A percentile compares a stretch with the other conserved stretches of the same genome.
Evolutionary conservation across 306 rosid genomes (phyloP).

Genomic region (Argentina anserina): DNA sequence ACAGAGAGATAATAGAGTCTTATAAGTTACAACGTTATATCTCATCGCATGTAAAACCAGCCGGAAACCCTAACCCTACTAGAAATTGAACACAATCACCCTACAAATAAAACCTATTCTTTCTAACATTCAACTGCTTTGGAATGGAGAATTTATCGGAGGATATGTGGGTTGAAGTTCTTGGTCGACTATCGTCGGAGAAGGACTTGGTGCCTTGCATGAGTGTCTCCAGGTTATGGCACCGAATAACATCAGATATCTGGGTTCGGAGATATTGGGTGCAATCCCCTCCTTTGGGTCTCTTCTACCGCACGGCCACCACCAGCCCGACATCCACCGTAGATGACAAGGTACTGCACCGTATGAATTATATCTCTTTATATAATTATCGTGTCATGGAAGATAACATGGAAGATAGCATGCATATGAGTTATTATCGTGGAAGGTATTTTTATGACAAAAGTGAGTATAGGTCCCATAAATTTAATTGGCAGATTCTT

Average conservation of each 20-base stretch:
- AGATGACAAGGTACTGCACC: neutral
- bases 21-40: too few relatives aligned
- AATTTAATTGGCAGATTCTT: too few relatives aligned
- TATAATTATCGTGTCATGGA: neutral
- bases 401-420: neutral
- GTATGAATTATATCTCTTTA: neutral
- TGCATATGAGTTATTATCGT: too few relatives aligned
- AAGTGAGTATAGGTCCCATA: too few relatives aligned
- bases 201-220: constrained; percentile 8
- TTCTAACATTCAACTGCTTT: too few relatives aligned
- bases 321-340: neutral
- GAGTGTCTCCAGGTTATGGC: constrained; percentile 11
- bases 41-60: too few relatives aligned
- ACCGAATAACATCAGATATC: neutral
- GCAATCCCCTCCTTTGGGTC: neutral
- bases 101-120: too few relatives aligned
- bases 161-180: neutral
- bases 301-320: neutral
- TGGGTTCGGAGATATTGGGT: constrained; percentile 3
- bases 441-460: neutral
- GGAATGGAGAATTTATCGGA: neutral
- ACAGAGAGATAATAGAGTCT: too few relatives aligned
- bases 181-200: neutral
- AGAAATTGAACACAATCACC: too few relatives aligned
- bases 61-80: too few relatives aligned